phyloP scores from a whole-genome alignment of 768 basidiomycete genomes.

The Dioszegia hungarica region DNA sequence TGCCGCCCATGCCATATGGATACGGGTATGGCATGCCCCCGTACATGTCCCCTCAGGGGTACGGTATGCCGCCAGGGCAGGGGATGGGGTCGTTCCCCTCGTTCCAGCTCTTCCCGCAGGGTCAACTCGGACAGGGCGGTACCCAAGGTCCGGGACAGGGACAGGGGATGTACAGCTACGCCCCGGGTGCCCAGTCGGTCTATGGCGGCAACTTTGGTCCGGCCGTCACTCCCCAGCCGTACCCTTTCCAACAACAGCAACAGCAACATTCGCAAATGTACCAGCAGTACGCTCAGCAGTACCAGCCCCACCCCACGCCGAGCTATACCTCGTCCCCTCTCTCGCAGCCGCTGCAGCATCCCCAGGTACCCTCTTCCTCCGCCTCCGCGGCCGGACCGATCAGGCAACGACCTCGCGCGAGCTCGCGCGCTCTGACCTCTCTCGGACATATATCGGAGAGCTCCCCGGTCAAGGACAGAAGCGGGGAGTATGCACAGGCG shows the following conservation, averaged over 20 bases:
- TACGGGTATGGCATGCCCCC: background rate
- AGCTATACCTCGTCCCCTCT: background rate
- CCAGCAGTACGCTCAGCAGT: background rate
- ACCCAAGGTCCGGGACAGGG: background rate
- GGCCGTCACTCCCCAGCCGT: constrained; percentile 9
- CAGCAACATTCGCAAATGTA: background rate
- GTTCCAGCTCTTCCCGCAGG: background rate
- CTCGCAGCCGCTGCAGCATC: background rate
- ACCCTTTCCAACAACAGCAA: background rate
- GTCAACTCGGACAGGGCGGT: background rate
- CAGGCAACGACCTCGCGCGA: background rate
- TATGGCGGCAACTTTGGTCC: constrained; percentile 40
- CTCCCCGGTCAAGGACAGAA: background rate
- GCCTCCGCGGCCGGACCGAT: background rate
- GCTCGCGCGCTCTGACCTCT: background rate
- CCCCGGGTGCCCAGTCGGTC: constrained; percentile 23
- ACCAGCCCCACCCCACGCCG: background rate
- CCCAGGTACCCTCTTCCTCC: background rate
- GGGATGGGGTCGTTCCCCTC: constrained; percentile 1
- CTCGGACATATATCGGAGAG: background rate
- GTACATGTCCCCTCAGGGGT: constrained; percentile 1
- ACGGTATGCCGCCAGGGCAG: background rate
- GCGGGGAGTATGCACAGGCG: no score
- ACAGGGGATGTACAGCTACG: constrained; percentile 25
- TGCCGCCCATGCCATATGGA: constrained; percentile 1